Evolutionary conservation across 495 filamentous ascomycete species (phyloP), one percentile per base, ranked within the genome.

Genomic region (Copromyces sp.): DNA sequence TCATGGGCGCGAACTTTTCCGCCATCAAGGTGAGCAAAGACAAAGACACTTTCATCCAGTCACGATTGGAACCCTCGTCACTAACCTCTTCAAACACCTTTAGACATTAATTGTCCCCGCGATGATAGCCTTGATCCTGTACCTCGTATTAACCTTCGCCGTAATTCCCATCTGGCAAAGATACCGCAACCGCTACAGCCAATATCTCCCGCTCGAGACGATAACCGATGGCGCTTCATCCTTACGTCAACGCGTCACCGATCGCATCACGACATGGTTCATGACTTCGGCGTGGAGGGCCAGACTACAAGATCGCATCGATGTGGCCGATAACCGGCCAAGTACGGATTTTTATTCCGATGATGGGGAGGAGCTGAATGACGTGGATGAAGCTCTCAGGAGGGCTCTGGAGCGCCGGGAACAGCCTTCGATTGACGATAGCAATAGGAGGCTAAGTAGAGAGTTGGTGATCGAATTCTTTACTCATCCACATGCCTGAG

Each of bases 61-160:
- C 32, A 39, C 2, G n/a, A 37, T 12, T 12, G 24, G 20, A 17
- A 4, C 6, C 16, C 37, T 65, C 7, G 68, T 69, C 16, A 9
- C 53, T 65, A 37, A 65, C 53, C 44, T 24, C 8, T 69, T 44
- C 35, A 16, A 68, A 40, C n/a, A 35, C 40, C 4, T 45, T 0
- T 73, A 97, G 93, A 93, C 91, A 4, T 81, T 97, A 68, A 80
- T 94, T 75, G 84, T 94, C 69, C 94, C 94, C 3, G 92, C 92
- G 70, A 73, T 91, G 73, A 91, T 95, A 80, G 92, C 93, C 45
- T 85, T 94, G 69, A 78, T 88, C 68, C 83, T 97, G 77, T 97
- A 93, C 81, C 81, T 95, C 78, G 73, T 91, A 65, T 79, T 90
- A 68, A 90, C 88, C 70, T 93, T 91, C 80, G 77, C 92, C 70